These are phyloP conservation scores for Mycena latifolia DNA, from an alignment of 768 basidiomycete genomes.

Conservation along the genomic window DNA sequence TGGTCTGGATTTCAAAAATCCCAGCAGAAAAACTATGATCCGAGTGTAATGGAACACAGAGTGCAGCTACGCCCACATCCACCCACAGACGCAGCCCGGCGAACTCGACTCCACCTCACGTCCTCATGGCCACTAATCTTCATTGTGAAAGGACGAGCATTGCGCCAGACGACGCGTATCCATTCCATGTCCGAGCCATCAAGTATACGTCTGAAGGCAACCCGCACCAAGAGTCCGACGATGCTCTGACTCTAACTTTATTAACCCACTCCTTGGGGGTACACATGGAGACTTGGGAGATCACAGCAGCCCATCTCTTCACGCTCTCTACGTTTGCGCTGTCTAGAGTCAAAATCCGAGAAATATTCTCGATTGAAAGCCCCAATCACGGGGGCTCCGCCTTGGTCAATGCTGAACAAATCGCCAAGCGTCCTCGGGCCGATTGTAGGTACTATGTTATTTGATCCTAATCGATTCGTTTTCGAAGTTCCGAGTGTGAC, in stretches of 20 bases:
- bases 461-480: too few species aligned
- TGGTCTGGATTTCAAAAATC: too few species aligned
- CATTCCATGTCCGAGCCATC: slow-evolving; percentile 20
- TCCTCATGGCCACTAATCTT: slow-evolving; percentile 2
- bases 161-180: neutral
- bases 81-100: neutral
- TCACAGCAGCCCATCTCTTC: slow-evolving; percentile 15
- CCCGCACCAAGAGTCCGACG: neutral
- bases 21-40: too few species aligned
- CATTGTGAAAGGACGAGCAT: neutral
- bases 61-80: too few species aligned
- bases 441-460: too few species aligned
- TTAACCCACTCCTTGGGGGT: slow-evolving; percentile 18
- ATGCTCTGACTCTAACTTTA: slow-evolving; percentile 13
- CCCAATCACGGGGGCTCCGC: slow-evolving; percentile 24
- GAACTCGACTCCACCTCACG: neutral
- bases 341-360: slow-evolving; percentile 1
- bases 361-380: slow-evolving; percentile 16
- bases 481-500: too few species aligned
- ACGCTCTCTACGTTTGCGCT: neutral
- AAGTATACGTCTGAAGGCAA: slow-evolving; percentile 10
- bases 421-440: neutral
- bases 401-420: slow-evolving; percentile 7
- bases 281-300: slow-evolving; percentile 26
- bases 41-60: too few species aligned